Evolutionary conservation across 257 asterid species (phyloP).

Genomic region (Parsonsia alboflavescens): DNA sequence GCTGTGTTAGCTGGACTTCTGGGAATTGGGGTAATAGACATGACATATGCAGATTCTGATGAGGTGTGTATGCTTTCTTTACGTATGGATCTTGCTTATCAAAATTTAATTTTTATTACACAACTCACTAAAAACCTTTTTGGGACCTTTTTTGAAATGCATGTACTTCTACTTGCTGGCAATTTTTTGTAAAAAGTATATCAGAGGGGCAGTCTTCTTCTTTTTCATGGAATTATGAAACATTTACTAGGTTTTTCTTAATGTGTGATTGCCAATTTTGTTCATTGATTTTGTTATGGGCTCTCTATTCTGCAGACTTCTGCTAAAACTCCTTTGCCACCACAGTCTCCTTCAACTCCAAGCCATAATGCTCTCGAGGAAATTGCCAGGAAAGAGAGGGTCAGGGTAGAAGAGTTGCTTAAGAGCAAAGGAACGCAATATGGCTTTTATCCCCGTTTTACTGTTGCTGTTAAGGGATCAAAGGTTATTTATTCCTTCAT

Average conservation of each 20-base stretch:
- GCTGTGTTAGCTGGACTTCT: slow-evolving; percentile 60
- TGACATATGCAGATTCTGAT: slow-evolving; percentile 60
- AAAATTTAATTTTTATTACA: neutral
- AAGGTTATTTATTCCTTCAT: slow-evolving; percentile 43
- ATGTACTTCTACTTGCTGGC: neutral
- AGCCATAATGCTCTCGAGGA: slow-evolving; percentile 53
- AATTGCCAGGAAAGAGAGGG: slow-evolving; percentile 62
- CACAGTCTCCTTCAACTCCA: slow-evolving; percentile 39
- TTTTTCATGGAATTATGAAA: neutral
- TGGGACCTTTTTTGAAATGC: neutral
- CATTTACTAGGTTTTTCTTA: neutral
- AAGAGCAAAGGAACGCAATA: slow-evolving; percentile 52
- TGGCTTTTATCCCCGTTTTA: slow-evolving; percentile 69
- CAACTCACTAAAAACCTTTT: neutral
- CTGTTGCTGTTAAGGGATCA: slow-evolving; percentile 76
- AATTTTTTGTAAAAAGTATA: neutral
- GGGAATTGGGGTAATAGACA: slow-evolving; percentile 56
- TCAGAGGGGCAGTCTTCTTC: neutral
- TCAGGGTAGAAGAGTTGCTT: slow-evolving; percentile 54
- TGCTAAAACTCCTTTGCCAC: slow-evolving; percentile 26
- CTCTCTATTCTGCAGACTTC: slow-evolving; percentile 41
- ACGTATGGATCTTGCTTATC: neutral
- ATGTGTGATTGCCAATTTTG: neutral
- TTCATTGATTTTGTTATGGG: slow-evolving; percentile 12
- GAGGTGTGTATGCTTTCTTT: slow-evolving; percentile 41